Percentiles rank a stretch among this genome's conserved stretches.
These are phyloP conservation scores for Peronospora belbahrii DNA, from an alignment of 352 stramenopile genomes.

Conservation along the genomic window DNA sequence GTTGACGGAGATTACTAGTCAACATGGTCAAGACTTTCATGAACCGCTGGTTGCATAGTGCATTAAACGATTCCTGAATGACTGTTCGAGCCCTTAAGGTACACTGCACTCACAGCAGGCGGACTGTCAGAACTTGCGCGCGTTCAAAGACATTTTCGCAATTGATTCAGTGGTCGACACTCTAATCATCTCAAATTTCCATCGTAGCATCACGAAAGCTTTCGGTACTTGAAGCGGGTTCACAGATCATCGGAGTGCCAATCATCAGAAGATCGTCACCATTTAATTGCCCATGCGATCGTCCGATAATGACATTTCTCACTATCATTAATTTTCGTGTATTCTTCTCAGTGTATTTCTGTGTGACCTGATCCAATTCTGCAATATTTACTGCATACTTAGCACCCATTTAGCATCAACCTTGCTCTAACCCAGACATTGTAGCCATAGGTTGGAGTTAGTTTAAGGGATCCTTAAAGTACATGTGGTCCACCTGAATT, in stretches of 20 bases:
- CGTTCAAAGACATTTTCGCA: slow-evolving; percentile 13
- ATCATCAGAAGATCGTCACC: slow-evolving; percentile 1
- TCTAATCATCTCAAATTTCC: slow-evolving; percentile 16
- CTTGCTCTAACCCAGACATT: no score
- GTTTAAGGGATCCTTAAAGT: no score
- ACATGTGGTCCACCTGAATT: not conserved
- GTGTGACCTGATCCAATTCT: no score
- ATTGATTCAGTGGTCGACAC: slow-evolving; percentile 10
- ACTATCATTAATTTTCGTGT: slow-evolving; percentile 14
- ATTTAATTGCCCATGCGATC: not conserved
- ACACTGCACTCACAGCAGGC: slow-evolving; percentile 16
- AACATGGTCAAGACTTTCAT: slow-evolving; percentile 11
- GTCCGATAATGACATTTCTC: slow-evolving; percentile 22
- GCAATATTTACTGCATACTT: no score
- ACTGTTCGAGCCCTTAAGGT: slow-evolving; percentile 13
- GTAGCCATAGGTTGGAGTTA: no score
- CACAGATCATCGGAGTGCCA: slow-evolving; percentile 8
- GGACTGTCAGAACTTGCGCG: slow-evolving; percentile 5
- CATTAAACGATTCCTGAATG: slow-evolving; percentile 16
- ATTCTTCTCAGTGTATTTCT: slow-evolving; percentile 26
- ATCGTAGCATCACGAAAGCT: slow-evolving; percentile 13
- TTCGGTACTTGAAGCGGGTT: slow-evolving; percentile 7
- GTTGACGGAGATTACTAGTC: slow-evolving; percentile 17
- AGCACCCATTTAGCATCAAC: no score
- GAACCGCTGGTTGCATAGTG: slow-evolving; percentile 18